phyloP scores from a whole-genome alignment of 768 basidiomycete genomes.

The Trametopsis cervina region DNA sequence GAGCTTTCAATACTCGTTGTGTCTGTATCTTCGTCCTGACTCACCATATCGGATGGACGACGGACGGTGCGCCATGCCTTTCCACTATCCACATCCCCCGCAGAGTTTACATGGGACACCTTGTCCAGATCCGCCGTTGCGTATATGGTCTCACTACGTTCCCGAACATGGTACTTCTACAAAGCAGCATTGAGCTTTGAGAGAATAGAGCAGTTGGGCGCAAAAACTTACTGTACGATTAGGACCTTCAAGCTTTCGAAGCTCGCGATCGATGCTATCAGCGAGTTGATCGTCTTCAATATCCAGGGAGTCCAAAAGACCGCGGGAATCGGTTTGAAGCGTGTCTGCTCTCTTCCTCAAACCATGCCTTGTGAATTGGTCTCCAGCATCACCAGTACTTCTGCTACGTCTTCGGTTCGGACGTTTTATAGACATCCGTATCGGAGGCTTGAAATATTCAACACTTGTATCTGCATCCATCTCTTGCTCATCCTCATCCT shows the following conservation, averaged over 20 bases:
- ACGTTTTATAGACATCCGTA: background rate
- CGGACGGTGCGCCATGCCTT: constrained; percentile 84
- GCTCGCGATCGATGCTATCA: constrained; percentile 68
- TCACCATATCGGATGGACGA: constrained; percentile 91
- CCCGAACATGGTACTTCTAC: constrained; percentile 77
- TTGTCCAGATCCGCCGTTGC: constrained; percentile 65
- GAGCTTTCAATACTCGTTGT: too few relatives aligned
- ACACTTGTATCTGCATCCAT: background rate
- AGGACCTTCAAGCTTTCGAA: constrained; percentile 47
- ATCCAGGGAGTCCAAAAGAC: constrained; percentile 32
- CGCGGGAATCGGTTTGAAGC: constrained; percentile 21
- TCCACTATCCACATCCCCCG: constrained; percentile 79
- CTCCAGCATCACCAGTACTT: constrained; percentile 71
- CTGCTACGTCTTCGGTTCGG: constrained; percentile 63
- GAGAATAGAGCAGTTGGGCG: background rate
- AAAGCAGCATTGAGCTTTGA: constrained; percentile 2
- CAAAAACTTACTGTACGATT: constrained; percentile 37
- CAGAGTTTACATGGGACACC: constrained; percentile 60
- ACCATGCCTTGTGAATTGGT: constrained; percentile 27
- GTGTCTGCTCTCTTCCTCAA: constrained; percentile 12
- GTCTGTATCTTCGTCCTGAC: too few relatives aligned
- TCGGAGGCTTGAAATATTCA: constrained; percentile 2
- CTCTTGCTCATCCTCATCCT: constrained; percentile 31
- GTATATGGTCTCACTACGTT: constrained; percentile 71
- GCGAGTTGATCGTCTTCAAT: constrained; percentile 47